Conservation (phyloP, 139 green algal genomes). For the Penium margaritaceum region DNA sequence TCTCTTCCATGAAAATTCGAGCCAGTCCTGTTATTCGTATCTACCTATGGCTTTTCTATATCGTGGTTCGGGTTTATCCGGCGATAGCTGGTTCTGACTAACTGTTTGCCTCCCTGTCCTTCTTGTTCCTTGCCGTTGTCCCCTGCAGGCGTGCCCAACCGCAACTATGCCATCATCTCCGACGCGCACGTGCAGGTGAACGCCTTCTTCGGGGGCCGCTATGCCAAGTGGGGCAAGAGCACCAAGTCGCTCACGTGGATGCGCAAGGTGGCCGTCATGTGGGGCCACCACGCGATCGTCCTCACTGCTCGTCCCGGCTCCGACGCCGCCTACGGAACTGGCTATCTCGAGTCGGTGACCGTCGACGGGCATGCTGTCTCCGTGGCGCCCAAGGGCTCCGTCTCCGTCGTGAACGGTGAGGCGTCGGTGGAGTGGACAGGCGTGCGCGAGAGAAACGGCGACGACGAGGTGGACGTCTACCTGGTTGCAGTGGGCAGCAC, state of each 20-base stretch:
- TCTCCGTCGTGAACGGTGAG: no score
- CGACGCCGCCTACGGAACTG: background rate
- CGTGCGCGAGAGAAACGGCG: background rate
- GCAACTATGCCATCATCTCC: conserved; percentile 5
- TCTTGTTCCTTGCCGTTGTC: no score
- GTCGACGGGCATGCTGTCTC: no score
- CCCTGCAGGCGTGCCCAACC: background rate
- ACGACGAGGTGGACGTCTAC: background rate
- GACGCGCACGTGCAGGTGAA: conserved; percentile 28
- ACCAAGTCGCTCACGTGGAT: conserved; percentile 32
- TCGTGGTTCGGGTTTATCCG: no score
- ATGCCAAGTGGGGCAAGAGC: conserved; percentile 8
- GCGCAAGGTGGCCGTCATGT: conserved; percentile 16
- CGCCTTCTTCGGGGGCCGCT: conserved; percentile 10
- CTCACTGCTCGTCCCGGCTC: conserved; percentile 14
- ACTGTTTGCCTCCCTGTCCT: no score
- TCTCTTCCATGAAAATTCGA: no score
- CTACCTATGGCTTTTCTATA: no score
- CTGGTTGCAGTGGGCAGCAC: background rate
- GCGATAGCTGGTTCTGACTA: no score
- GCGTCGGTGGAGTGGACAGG: background rate
- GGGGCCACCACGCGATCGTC: conserved; percentile 12
- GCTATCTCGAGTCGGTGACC: conserved; percentile 17
- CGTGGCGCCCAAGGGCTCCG: no score
- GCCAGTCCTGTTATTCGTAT: no score